A percentile compares a stretch with the other conserved stretches of the same genome.
Evolutionary conservation across 2,329 filamentous ascomycete genomes (phyloP).

Genomic region (Fusarium heterosporum): DNA sequence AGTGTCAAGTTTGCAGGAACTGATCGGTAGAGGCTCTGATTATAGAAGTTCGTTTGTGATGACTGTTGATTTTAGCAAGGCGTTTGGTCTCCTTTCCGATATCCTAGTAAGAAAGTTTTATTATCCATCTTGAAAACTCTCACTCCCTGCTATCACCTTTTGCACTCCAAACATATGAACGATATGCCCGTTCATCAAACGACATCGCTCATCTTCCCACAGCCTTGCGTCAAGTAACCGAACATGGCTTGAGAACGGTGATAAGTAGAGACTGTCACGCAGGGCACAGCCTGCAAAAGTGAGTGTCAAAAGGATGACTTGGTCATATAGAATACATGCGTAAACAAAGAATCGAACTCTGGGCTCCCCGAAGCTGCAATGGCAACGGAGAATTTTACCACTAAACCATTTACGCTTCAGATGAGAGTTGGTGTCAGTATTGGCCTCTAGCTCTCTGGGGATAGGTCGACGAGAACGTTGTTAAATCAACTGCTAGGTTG

Average conservation of each 20-base stretch:
- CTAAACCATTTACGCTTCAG: background rate
- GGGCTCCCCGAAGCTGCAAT: background rate
- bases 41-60: background rate
- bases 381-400: background rate
- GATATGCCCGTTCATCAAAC: no score
- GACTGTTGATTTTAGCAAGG: conserved; percentile 8
- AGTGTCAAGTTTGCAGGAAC: conserved; percentile 71
- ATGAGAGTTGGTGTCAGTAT: background rate
- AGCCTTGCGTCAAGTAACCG: no score
- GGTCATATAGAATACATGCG: background rate
- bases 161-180: no score
- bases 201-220: no score
- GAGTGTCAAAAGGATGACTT: no score
- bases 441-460: background rate
- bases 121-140: background rate
- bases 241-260: no score
- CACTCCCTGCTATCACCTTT: background rate
- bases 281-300: background rate
- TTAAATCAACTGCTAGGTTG: no score
- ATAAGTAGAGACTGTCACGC: background rate
- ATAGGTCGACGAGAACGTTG: background rate
- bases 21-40: conserved; percentile 38
- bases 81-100: background rate
- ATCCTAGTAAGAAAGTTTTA: background rate
- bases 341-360: background rate